Percentiles rank a stretch among this genome's conserved stretches.
These are phyloP conservation scores for Malania oleifera DNA, from an alignment of 164 flowering plant species.

Conservation along the genomic window DNA sequence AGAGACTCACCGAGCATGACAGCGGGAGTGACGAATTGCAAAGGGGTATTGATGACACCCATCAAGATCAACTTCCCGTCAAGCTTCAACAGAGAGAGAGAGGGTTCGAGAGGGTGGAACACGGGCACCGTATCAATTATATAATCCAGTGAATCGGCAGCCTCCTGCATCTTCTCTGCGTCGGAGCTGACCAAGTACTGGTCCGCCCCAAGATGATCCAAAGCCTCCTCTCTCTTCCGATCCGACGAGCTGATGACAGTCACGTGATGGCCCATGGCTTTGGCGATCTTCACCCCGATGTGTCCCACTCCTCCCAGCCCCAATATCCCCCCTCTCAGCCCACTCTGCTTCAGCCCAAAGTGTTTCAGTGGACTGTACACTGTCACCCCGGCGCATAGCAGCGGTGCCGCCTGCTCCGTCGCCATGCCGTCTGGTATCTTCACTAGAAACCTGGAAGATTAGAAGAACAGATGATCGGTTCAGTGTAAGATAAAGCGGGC, in stretches of 20 bases:
- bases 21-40: constrained; percentile 62
- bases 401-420: constrained; percentile 69
- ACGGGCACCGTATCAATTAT: constrained; percentile 74
- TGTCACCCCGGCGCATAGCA: constrained; percentile 76
- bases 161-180: constrained; percentile 33
- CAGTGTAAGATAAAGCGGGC: too few species aligned
- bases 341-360: constrained; percentile 51
- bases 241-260: constrained; percentile 75
- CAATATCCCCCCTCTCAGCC: constrained; percentile 60
- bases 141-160: constrained; percentile 56
- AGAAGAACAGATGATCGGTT: neutral
- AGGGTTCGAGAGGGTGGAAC: constrained; percentile 63
- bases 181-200: constrained; percentile 65
- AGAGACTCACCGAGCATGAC: constrained; percentile 62
- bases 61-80: constrained; percentile 67
- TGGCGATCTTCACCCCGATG: constrained; percentile 74
- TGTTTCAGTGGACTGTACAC: constrained; percentile 66
- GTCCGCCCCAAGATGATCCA: constrained; percentile 66
- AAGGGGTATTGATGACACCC: constrained; percentile 61
- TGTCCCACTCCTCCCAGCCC: constrained; percentile 85
- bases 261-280: constrained; percentile 80
- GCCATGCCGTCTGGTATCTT: constrained; percentile 64
- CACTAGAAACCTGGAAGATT: constrained; percentile 48
- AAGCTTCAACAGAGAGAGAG: constrained; percentile 52
- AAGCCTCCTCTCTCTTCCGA: constrained; percentile 55